Conservation (phyloP, 1,284 basidiomycete genomes). For the Inonotus hispidus region DNA sequence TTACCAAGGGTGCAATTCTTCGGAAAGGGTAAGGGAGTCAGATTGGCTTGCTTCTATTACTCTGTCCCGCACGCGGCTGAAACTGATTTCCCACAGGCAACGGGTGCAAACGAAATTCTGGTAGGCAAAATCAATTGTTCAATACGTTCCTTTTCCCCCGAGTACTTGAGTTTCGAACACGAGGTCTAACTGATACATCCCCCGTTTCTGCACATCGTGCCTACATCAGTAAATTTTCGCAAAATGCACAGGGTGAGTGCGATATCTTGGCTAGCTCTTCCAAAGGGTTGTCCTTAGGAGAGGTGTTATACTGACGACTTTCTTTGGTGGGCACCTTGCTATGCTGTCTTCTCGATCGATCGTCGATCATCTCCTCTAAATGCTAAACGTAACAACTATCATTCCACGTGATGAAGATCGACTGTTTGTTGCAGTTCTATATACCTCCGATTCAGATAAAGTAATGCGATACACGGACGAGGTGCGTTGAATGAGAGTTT, state of each 20-base stretch:
- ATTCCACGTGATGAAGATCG: constrained; percentile 44
- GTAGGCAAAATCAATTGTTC: constrained; percentile 33
- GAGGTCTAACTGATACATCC: constrained; percentile 16
- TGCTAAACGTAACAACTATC: constrained; percentile 1
- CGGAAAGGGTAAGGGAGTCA: constrained; percentile 58
- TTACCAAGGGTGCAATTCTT: constrained; percentile 76
- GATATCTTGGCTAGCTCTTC: not conserved
- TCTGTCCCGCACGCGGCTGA: constrained; percentile 6
- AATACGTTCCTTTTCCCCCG: constrained; percentile 16
- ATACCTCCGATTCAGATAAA: constrained; percentile 65
- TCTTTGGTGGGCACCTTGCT: too few relatives aligned
- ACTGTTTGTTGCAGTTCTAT: constrained; percentile 71
- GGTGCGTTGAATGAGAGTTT: constrained; percentile 28
- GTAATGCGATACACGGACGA: constrained; percentile 80
- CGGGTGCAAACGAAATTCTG: constrained; percentile 74
- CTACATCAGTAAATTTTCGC: constrained; percentile 63
- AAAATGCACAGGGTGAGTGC: constrained; percentile 51
- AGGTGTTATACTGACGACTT: too few relatives aligned
- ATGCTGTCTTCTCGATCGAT: constrained; percentile 2
- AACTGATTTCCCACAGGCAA: constrained; percentile 42
- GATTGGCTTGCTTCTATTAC: constrained; percentile 16
- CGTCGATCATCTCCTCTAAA: constrained; percentile 12
- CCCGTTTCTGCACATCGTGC: constrained; percentile 12
- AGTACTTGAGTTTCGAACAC: constrained; percentile 21
- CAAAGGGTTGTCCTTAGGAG: not conserved